phyloP scores from a whole-genome alignment of 2,329 filamentous ascomycete species.

The Rhytidhysteron rufulum region DNA sequence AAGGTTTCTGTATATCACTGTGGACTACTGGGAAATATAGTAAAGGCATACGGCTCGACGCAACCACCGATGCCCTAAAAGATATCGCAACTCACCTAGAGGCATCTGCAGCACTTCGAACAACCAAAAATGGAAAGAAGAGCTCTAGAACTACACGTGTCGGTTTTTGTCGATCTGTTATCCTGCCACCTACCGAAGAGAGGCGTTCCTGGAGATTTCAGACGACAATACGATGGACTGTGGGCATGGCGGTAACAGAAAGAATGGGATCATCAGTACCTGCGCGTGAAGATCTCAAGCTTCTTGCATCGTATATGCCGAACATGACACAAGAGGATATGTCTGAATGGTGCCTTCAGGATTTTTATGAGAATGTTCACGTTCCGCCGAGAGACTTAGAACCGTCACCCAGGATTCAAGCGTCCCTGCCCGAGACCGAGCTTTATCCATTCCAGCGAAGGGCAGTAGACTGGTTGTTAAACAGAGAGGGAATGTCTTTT shows the following conservation, averaged over 20 bases:
- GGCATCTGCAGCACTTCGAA: constrained; percentile 15
- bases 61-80: constrained; percentile 11
- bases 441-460: constrained; percentile 71
- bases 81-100: constrained; percentile 19
- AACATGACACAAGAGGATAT: constrained; percentile 7
- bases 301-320: constrained; percentile 24
- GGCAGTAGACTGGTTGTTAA: constrained; percentile 66
- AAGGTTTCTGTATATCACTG: constrained; percentile 16
- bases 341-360: constrained; percentile 45
- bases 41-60: constrained; percentile 15
- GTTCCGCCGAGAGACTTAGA: constrained; percentile 49
- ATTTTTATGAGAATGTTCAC: constrained; percentile 69
- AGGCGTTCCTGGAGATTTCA: constrained; percentile 13
- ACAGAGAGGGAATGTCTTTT: constrained; percentile 60
- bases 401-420: constrained; percentile 26
- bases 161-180: constrained; percentile 22
- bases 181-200: constrained; percentile 8
- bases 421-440: constrained; percentile 32
- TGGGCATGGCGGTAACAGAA: constrained; percentile 23
- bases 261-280: constrained; percentile 9
- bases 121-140: constrained; percentile 15
- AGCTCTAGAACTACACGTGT: constrained; percentile 14
- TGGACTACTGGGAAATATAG: constrained; percentile 12
- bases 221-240: constrained; percentile 26
- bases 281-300: constrained; percentile 20